Conservation (phyloP, 768 basidiomycete species). For the Psilocybe sp. region DNA sequence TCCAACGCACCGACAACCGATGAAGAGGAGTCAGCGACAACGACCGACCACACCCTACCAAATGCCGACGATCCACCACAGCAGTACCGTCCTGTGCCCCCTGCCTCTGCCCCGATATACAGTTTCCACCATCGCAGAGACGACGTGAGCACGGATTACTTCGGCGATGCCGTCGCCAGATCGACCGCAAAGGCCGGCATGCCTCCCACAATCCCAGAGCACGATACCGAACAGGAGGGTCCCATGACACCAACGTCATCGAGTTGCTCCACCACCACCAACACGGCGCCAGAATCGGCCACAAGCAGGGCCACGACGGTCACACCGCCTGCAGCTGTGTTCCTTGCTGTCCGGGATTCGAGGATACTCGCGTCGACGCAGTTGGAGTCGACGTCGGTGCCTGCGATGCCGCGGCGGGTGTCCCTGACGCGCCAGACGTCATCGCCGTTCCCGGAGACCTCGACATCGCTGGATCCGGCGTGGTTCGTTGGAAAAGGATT, state of each 20-base stretch:
- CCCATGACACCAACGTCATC: no score
- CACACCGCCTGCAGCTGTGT: neutral
- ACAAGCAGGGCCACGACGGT: no score
- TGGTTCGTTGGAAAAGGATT: no score
- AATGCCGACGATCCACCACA: no score
- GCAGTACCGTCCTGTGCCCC: slow-evolving; percentile 8
- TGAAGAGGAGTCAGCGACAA: no score
- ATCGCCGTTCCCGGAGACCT: slow-evolving; percentile 53
- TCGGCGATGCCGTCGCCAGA: slow-evolving; percentile 12
- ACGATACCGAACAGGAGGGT: no score
- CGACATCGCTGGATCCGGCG: slow-evolving; percentile 9
- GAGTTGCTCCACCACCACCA: neutral
- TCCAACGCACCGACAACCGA: slow-evolving; percentile 18
- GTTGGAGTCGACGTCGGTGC: slow-evolving; percentile 32
- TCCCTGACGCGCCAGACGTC: slow-evolving; percentile 62
- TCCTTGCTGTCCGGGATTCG: slow-evolving; percentile 8
- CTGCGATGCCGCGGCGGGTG: slow-evolving; percentile 48
- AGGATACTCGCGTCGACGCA: slow-evolving; percentile 6
- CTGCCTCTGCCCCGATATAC: slow-evolving; percentile 15
- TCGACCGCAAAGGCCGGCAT: neutral
- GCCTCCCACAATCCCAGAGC: no score
- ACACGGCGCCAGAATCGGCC: neutral
- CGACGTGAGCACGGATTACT: slow-evolving; percentile 16
- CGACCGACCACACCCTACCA: no score
- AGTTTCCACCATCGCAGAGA: slow-evolving; percentile 2